These are phyloP conservation scores for Viola odorata DNA, from an alignment of 345 rosid species.

Conservation along the genomic window DNA sequence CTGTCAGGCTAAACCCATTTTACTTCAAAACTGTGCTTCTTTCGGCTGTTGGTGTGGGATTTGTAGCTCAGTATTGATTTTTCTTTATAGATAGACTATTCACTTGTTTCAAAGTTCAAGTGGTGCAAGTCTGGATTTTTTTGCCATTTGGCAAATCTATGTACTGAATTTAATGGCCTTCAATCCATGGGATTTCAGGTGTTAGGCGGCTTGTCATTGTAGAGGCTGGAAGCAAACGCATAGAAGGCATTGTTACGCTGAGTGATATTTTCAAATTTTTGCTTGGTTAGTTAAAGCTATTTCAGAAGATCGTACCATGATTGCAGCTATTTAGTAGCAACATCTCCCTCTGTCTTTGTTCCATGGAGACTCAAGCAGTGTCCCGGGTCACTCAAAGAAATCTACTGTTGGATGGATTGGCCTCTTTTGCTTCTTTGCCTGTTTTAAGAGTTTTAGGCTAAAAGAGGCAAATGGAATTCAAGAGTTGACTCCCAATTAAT, in stretches of 20 bases:
- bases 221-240: conserved; percentile 31
- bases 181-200: conserved; percentile 17
- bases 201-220: conserved; percentile 29
- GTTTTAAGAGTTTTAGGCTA: conserved; percentile 33
- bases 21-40: no score
- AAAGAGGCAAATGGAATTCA: conserved; percentile 30
- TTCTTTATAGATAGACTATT: no score
- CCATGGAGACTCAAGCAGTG: conserved; percentile 5
- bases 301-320: conserved; percentile 10
- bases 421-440: conserved; percentile 31
- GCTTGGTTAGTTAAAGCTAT: conserved; percentile 25
- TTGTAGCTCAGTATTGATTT: no score
- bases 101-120: neutral
- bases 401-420: conserved; percentile 22
- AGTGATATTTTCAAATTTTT: conserved; percentile 28
- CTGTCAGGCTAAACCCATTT: no score
- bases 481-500: conserved; percentile 10
- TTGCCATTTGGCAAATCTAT: no score
- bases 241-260: conserved; percentile 28
- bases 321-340: conserved; percentile 15
- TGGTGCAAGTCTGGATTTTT: neutral
- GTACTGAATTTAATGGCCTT: neutral
- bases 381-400: conserved; percentile 7
- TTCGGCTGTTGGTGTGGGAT: no score
- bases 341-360: conserved; percentile 6